Evolutionary conservation across 2,329 filamentous ascomycete genomes (phyloP), one percentile per base, ranked within the genome.

Genomic region (Teratosphaeria destructans): DNA sequence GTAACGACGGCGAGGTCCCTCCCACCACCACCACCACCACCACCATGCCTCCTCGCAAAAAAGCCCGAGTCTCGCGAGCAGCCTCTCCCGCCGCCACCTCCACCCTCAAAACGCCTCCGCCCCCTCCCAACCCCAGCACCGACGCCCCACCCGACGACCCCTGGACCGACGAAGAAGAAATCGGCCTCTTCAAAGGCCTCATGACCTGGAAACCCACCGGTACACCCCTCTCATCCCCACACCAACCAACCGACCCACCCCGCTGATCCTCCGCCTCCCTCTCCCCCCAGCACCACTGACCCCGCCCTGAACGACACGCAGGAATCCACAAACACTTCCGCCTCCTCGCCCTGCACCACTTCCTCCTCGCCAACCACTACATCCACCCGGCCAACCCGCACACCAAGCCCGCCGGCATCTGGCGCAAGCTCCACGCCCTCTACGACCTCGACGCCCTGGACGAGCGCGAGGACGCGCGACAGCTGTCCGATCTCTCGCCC

Each of bases 131-230:
- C 23, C 72, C 74, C 82, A 54, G 52, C 57, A 62, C 64, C 23
- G 62, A 65, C 7, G 77, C 85, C 62, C 70, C 79, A 32, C 73
- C 83, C 55, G 82, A 84, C 59, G 89, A 93, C 64, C 83, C 86
- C 29, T 99, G 94, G 94, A 96, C 91, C 3, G 92, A 96, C 69
- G 93, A 96, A 70, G 94, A 99, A 74, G 88, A 95, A 65, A 91
- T 90, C 1, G 92, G 90, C 49, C 81, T 99, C 0, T 90, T 96
- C 77, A 96, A 96, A 72, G 90, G 86, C 57, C 87, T 97, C 65
- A 92, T 97, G 64, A 83, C 86, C 71, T 96, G 89, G 88, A 99
- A 99, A 72, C 94, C 94, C n/a, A 93, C 93, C 49, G 93, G 91
- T 90, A 71, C 65, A 35, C 3, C 26, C 8, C 23, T 59, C 7